Evolutionary conservation across 257 asterid genomes (phyloP).

Genomic region (Eucommia ulmoides): DNA sequence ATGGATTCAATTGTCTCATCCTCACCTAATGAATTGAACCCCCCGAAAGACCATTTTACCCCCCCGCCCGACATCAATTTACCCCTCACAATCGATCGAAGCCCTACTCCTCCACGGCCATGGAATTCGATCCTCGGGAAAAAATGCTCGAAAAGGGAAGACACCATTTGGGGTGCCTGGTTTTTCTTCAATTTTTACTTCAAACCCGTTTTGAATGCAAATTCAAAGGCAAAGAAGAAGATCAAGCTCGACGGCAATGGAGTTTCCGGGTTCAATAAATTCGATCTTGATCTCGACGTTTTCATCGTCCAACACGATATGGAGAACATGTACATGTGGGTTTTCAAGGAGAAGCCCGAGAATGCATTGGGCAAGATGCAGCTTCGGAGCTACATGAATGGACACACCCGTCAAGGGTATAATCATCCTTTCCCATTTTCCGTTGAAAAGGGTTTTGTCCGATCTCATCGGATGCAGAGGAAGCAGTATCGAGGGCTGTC

Average conservation of each 20-base stretch:
- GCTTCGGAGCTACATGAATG: slow-evolving; percentile 89
- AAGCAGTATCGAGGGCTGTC: slow-evolving; percentile 92
- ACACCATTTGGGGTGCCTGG: slow-evolving; percentile 99
- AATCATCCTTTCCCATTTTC: slow-evolving; percentile 79
- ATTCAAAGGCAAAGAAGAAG: slow-evolving; percentile 60
- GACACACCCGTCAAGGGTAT: slow-evolving; percentile 96
- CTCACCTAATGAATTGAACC: neutral
- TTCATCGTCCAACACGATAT: slow-evolving; percentile 97
- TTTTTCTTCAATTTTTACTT: slow-evolving; percentile 89
- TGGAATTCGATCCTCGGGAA: neutral
- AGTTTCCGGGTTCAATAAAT: slow-evolving; percentile 64
- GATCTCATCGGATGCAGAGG: slow-evolving; percentile 92
- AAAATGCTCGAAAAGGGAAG: slow-evolving; percentile 68
- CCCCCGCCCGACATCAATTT: neutral
- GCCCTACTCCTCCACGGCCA: neutral
- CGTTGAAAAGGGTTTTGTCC: slow-evolving; percentile 73
- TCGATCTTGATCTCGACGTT: slow-evolving; percentile 69
- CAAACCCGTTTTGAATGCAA: slow-evolving; percentile 69
- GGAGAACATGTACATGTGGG: slow-evolving; percentile 99
- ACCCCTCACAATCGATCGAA: neutral
- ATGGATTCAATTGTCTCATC: neutral
- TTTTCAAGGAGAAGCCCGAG: slow-evolving; percentile 80
- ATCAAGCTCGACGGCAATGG: slow-evolving; percentile 66
- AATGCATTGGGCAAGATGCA: slow-evolving; percentile 94
- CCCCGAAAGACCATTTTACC: neutral